Evolutionary conservation across 108 stramenopile species (phyloP).

Genomic region (Cyclotella choctawhatcheeana): DNA sequence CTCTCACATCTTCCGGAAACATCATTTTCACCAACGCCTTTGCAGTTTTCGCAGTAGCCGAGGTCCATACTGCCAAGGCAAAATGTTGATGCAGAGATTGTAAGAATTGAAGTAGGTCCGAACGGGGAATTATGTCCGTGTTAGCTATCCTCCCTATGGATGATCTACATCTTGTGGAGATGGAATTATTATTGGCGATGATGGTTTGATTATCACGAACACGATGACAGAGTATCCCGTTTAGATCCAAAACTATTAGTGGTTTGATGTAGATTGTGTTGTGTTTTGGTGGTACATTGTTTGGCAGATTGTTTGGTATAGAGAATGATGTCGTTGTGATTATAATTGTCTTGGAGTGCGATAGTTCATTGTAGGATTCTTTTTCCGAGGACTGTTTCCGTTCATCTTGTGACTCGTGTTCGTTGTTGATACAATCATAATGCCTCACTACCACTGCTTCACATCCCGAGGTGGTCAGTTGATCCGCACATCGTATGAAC

Average conservation of each 20-base stretch:
- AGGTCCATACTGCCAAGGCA: conserved; percentile 83
- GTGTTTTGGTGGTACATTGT: neutral
- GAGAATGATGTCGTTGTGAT: conserved; percentile 20
- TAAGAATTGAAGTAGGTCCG: conserved; percentile 60
- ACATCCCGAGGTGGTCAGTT: neutral
- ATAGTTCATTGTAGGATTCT: neutral
- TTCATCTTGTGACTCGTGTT: neutral
- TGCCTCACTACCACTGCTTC: neutral
- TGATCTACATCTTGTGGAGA: conserved; percentile 25
- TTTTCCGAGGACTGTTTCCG: neutral
- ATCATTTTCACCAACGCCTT: conserved; percentile 53
- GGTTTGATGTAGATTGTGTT: conserved; percentile 60
- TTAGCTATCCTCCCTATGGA: conserved; percentile 54
- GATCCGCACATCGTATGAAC: neutral
- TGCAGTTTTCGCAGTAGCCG: conserved; percentile 74
- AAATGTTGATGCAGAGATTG: conserved; percentile 57
- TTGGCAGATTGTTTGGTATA: neutral
- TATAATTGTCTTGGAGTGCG: neutral
- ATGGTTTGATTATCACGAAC: conserved; percentile 33
- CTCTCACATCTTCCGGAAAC: conserved; percentile 55
- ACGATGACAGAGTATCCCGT: conserved; percentile 87
- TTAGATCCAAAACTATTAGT: conserved; percentile 79
- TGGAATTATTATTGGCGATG: neutral
- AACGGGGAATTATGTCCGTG: conserved; percentile 74
- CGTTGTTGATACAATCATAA: neutral